Evolutionary conservation across 1,139 yeast species (phyloP), one percentile per base, ranked within the genome.

Genomic region (Meyerozyma carpophila): DNA sequence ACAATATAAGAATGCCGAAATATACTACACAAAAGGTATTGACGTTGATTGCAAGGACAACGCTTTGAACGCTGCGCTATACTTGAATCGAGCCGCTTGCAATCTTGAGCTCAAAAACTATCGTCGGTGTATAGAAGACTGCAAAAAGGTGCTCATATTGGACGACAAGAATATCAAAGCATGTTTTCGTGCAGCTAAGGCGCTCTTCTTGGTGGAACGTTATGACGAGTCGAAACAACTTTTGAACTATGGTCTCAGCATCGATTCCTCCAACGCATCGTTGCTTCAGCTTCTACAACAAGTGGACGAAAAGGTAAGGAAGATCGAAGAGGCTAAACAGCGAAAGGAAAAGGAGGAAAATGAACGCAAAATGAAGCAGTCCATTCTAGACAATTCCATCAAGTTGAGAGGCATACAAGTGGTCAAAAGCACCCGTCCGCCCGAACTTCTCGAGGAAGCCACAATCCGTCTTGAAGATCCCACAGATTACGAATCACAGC

Each of bases 41-140:
- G 90, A 82, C 14, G 80, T 86, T 24, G 77, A 82, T 44, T 79
- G 88, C 56, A 67, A 64, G 8, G 54, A 47, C 28, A 48, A 52
- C 25, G 46, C 54, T 4, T 67, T 90, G 40, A 80, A 80, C 38
- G 75, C 80, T 2, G 81, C 93, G 0, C 71, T 93, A 42, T 80
- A 75, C 50, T 69, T 84, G 44, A 93, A 94, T 61, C 75, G 96
- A 49, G 96, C 98, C 2, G 97, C 96, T 1, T 88, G 97, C 63
- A 88, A 93, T 55, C 68, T 93, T 50, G 96, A 86, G 57, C 62
- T 87, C 50, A 83, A 82, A 54, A 94, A 94, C 62, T 93, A 81
- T 62, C 77, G 98, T 63, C 72, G 80, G 44, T 87, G 96, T 58
- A 84, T 93, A 50, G 88, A 84, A 50, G 98, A 93, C 62, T 88